Evolutionary conservation across 1,284 basidiomycete genomes (phyloP).

Genomic region (Microstroma glucosiphilum): DNA sequence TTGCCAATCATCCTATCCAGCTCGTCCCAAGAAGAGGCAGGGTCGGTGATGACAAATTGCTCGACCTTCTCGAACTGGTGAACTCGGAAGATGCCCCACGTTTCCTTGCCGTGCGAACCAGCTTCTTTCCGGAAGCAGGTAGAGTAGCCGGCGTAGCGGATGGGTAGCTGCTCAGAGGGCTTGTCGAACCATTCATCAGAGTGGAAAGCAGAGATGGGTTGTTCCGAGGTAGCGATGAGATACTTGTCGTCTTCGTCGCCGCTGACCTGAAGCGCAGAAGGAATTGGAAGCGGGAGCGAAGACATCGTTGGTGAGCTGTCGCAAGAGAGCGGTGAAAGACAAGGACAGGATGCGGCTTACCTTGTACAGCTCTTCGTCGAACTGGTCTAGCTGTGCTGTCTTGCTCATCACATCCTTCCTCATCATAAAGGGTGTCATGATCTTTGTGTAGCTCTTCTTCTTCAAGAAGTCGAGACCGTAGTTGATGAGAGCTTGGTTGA

Average conservation of each 20-base stretch:
- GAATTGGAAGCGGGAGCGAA: not conserved
- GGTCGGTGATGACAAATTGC: conserved; percentile 87
- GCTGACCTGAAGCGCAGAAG: conserved; percentile 60
- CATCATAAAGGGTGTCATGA: conserved; percentile 98
- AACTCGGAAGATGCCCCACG: conserved; percentile 99
- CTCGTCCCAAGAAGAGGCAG: conserved; percentile 77
- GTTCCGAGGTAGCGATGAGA: conserved; percentile 96
- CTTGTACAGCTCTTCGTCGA: conserved; percentile 98
- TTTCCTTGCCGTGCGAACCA: conserved; percentile 90
- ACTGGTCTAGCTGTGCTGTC: conserved; percentile 94
- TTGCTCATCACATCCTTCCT: conserved; percentile 95
- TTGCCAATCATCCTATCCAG: conserved; percentile 84
- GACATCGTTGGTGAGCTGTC: not conserved
- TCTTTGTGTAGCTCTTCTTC: conserved; percentile 77
- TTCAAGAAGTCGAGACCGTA: conserved; percentile 92
- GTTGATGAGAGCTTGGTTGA: conserved; percentile 91
- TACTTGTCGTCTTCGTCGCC: conserved; percentile 90
- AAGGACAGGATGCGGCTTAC: conserved; percentile 54
- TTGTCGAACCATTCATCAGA: conserved; percentile 95
- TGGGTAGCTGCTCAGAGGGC: conserved; percentile 80
- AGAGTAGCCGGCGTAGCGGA: conserved; percentile 65
- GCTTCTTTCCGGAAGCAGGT: conserved; percentile 99
- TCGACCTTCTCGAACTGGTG: conserved; percentile 99
- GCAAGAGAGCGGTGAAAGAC: conserved; percentile 12
- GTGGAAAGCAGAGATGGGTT: conserved; percentile 92